Conservation (phyloP, 108 stramenopile genomes). For the Chaetoceros tenuissimus region DNA sequence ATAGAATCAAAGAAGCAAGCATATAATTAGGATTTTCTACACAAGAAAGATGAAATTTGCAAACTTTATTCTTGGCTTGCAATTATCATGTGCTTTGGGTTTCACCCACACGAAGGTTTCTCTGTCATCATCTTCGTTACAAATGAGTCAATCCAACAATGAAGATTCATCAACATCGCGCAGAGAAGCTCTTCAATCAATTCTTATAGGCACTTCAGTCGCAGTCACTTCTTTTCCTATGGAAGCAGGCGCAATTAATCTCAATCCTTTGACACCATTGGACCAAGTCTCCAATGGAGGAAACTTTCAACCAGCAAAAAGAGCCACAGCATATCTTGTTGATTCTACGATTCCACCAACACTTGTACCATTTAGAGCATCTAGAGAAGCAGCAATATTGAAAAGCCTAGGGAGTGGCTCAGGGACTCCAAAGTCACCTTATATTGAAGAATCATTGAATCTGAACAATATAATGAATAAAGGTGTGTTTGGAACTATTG, state of each 20-base stretch:
- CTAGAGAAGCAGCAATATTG: slow-evolving; percentile 42
- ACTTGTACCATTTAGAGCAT: slow-evolving; percentile 42
- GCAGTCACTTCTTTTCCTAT: not conserved
- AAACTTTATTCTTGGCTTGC: no score
- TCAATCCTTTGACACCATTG: not conserved
- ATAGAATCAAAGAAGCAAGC: no score
- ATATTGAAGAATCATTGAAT: slow-evolving; percentile 51
- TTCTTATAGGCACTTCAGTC: not conserved
- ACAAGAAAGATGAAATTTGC: no score
- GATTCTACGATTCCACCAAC: slow-evolving; percentile 78
- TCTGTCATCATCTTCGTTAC: no score
- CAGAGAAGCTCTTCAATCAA: not conserved
- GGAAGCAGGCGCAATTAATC: not conserved
- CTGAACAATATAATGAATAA: slow-evolving; percentile 79
- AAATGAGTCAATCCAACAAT: no score
- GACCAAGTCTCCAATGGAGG: not conserved
- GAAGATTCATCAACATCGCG: not conserved
- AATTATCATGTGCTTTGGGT: no score
- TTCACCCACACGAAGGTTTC: no score
- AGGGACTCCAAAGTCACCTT: slow-evolving; percentile 54
- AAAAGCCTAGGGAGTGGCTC: slow-evolving; percentile 50
- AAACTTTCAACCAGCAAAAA: slow-evolving; percentile 26
- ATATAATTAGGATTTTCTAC: no score
- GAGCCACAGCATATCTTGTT: slow-evolving; percentile 66
- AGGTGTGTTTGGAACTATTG: slow-evolving; percentile 60